These are phyloP conservation scores for Penicillium polonicum DNA, from an alignment of 2,329 filamentous ascomycete species.

Conservation along the genomic window DNA sequence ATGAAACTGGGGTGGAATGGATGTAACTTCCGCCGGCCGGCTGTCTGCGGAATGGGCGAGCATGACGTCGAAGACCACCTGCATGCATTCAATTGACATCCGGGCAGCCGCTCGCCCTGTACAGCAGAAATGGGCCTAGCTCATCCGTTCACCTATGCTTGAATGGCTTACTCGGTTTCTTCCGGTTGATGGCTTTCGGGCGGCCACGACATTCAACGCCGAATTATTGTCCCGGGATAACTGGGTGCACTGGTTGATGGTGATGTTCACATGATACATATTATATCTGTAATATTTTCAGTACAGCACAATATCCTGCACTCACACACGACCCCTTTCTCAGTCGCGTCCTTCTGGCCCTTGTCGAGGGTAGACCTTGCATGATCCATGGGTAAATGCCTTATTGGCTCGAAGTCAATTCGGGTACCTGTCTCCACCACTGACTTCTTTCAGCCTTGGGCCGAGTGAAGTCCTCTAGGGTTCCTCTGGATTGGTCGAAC, in stretches of 20 bases:
- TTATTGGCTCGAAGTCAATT: slow-evolving; percentile 1
- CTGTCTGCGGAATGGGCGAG: slow-evolving; percentile 4
- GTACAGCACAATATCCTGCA: too few relatives aligned
- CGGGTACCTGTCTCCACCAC: slow-evolving; percentile 1
- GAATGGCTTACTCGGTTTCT: too few relatives aligned
- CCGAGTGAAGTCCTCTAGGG: neutral
- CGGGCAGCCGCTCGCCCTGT: neutral
- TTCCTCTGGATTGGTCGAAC: slow-evolving; percentile 10
- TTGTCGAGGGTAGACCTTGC: slow-evolving; percentile 14
- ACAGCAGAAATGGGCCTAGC: neutral
- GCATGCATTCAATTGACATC: neutral
- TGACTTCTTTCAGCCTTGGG: neutral
- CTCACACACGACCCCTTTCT: neutral
- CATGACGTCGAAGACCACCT: slow-evolving; percentile 4
- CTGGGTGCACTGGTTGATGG: neutral
- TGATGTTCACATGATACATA: too few relatives aligned
- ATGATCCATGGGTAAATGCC: slow-evolving; percentile 12
- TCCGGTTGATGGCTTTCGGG: too few relatives aligned
- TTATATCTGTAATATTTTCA: neutral
- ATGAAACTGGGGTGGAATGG: neutral
- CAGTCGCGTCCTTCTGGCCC: neutral
- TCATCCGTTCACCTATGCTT: neutral
- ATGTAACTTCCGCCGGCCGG: slow-evolving; percentile 3
- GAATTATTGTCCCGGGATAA: neutral
- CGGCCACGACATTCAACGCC: neutral